Percentiles rank a stretch among this genome's conserved stretches.
phyloP scores from a whole-genome alignment of 352 stramenopile genomes.

The Phytopythium montanum region DNA sequence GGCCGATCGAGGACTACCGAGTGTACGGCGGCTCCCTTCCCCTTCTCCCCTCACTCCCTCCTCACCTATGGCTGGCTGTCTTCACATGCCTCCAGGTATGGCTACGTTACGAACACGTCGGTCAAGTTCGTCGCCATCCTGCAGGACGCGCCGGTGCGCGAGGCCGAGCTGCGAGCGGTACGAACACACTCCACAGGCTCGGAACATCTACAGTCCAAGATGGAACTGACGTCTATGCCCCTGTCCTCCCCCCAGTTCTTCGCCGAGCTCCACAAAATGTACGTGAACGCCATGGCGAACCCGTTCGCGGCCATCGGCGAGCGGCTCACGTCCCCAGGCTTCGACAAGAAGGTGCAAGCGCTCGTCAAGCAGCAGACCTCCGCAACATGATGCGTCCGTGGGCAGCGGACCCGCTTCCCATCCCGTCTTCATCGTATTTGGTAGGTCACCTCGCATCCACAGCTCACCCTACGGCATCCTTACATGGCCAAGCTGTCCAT shows the following conservation, averaged over 20 bases:
- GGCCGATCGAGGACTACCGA: slow-evolving; percentile 82
- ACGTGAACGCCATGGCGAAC: slow-evolving; percentile 87
- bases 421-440: not conserved
- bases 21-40: slow-evolving; percentile 29
- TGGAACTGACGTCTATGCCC: not conserved
- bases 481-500: slow-evolving; percentile 63
- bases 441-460: not conserved
- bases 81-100: slow-evolving; percentile 39
- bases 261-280: slow-evolving; percentile 77
- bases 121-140: slow-evolving; percentile 82
- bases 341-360: slow-evolving; percentile 76
- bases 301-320: slow-evolving; percentile 81
- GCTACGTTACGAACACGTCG: slow-evolving; percentile 85
- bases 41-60: not conserved
- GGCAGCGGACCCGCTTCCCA: slow-evolving; percentile 4
- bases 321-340: slow-evolving; percentile 71
- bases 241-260: slow-evolving; percentile 54
- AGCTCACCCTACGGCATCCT: not conserved
- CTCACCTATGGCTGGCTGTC: too few relatives aligned
- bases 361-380: slow-evolving; percentile 75
- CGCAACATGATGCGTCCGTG: not conserved
- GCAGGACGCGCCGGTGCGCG: slow-evolving; percentile 66
- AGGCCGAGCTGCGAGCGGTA: slow-evolving; percentile 76
- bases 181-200: slow-evolving; percentile 1
- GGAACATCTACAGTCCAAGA: too few relatives aligned